phyloP scores from a whole-genome alignment of 2,329 filamentous ascomycete species.

The Xylariaceae sp. region DNA sequence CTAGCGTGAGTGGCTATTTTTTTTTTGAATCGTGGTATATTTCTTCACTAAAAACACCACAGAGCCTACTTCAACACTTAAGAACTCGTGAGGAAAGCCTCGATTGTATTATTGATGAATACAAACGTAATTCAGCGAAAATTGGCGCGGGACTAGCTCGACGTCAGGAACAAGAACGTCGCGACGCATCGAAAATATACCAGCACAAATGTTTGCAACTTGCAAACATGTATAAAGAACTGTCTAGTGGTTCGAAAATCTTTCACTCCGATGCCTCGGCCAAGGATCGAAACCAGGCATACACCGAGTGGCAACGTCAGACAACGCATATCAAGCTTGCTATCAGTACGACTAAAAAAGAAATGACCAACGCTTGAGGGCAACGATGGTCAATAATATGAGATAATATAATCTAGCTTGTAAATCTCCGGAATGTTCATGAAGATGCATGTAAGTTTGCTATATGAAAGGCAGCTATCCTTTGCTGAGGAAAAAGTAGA shows the following conservation, averaged over 20 bases:
- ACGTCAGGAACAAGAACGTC: constrained; percentile 15
- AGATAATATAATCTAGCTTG: neutral
- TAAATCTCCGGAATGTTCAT: neutral
- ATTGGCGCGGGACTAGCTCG: constrained; percentile 9
- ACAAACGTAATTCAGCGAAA: constrained; percentile 19
- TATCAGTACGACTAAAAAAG: constrained; percentile 14
- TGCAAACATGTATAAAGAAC: constrained; percentile 6
- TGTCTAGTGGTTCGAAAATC: constrained; percentile 12
- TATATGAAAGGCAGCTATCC: neutral
- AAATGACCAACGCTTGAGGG: constrained; percentile 4
- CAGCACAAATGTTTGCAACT: constrained; percentile 13
- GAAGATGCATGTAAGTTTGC: neutral
- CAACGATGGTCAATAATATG: neutral
- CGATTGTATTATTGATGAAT: constrained; percentile 18
- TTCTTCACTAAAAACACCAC: neutral
- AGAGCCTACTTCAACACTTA: constrained; percentile 22
- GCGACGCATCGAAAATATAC: constrained; percentile 2
- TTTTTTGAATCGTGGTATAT: neutral
- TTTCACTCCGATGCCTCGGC: constrained; percentile 13
- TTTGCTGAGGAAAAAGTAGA: neutral
- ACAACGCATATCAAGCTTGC: constrained; percentile 7
- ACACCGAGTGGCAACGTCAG: constrained; percentile 19
- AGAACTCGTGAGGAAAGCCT: constrained; percentile 21
- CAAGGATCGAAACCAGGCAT: constrained; percentile 13
- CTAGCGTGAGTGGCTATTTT: constrained; percentile 10